phyloP scores from a whole-genome alignment of 768 basidiomycete genomes.

The Tricholomella constricta region DNA sequence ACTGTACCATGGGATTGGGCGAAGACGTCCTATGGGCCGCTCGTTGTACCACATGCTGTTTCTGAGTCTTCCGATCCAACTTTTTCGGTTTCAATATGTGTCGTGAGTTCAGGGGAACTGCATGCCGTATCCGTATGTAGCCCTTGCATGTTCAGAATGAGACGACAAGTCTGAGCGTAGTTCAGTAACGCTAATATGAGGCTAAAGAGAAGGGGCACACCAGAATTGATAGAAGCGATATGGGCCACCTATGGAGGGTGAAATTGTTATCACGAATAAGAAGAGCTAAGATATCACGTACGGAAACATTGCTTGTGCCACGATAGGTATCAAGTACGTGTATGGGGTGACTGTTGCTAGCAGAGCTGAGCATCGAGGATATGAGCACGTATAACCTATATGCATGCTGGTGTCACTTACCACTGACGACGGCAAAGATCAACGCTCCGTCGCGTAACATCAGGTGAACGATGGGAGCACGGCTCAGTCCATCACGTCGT shows the following conservation, averaged over 20 bases:
- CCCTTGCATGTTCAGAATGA: conserved; percentile 16
- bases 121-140: background rate
- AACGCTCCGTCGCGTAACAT: conserved; percentile 12
- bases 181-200: background rate
- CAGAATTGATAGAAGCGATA: conserved; percentile 2
- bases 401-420: background rate
- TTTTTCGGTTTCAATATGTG: background rate
- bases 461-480: conserved; percentile 5
- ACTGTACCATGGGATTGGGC: too few relatives aligned
- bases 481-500: background rate
- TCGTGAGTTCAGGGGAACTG: conserved; percentile 4
- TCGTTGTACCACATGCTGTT: background rate
- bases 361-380: background rate
- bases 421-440: conserved; percentile 10
- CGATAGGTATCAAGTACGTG: conserved; percentile 2
- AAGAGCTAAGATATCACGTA: background rate
- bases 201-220: background rate
- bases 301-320: background rate
- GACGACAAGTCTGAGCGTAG: conserved; percentile 5
- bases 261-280: background rate
- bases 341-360: background rate
- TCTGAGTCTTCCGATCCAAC: too few relatives aligned
- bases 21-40: too few relatives aligned
- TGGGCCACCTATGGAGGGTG: conserved; percentile 7
- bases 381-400: background rate